Percentiles rank a stretch among this genome's conserved stretches.
Conservation (phyloP, 805 yeast species). For the Hanseniaspora lachancei region DNA sequence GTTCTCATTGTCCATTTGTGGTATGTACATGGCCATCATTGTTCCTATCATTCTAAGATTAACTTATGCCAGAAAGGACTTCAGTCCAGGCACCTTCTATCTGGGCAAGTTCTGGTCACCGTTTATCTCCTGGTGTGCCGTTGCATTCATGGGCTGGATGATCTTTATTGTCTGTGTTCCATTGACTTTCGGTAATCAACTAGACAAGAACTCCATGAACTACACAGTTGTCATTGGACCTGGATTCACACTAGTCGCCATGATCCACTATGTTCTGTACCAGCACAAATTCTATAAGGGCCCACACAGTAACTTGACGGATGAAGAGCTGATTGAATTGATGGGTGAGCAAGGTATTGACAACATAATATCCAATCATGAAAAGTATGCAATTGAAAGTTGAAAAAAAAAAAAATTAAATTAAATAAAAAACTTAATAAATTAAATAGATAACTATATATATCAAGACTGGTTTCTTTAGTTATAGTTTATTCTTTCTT, state of each 20-base stretch:
- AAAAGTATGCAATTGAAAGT: conserved; percentile 2
- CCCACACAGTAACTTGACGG: conserved; percentile 29
- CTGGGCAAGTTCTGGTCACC: conserved; percentile 40
- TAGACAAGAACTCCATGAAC: conserved; percentile 40
- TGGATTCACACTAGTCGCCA: conserved; percentile 44
- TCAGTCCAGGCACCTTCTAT: conserved; percentile 52
- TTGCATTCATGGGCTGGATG: conserved; percentile 37
- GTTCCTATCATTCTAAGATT: conserved; percentile 27
- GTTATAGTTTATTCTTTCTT: background rate
- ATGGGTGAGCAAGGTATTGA: conserved; percentile 17
- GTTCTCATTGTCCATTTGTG: conserved; percentile 31
- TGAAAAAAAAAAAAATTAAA: background rate
- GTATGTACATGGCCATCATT: conserved; percentile 31
- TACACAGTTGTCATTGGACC: conserved; percentile 54
- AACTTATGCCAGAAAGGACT: conserved; percentile 36
- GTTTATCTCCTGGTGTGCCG: conserved; percentile 35
- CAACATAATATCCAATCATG: conserved; percentile 6
- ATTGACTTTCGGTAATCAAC: conserved; percentile 20
- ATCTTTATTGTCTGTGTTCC: conserved; percentile 53
- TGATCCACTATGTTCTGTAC: conserved; percentile 38
- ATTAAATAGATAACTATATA: background rate
- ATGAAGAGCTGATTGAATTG: conserved; percentile 21
- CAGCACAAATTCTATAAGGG: conserved; percentile 47
- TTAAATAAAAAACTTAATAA: background rate
- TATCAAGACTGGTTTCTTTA: background rate